Percentiles rank a stretch among this genome's conserved stretches.
These are phyloP conservation scores for Fusarium beomiforme DNA, from an alignment of 2,329 filamentous ascomycete species.

Conservation along the genomic window DNA sequence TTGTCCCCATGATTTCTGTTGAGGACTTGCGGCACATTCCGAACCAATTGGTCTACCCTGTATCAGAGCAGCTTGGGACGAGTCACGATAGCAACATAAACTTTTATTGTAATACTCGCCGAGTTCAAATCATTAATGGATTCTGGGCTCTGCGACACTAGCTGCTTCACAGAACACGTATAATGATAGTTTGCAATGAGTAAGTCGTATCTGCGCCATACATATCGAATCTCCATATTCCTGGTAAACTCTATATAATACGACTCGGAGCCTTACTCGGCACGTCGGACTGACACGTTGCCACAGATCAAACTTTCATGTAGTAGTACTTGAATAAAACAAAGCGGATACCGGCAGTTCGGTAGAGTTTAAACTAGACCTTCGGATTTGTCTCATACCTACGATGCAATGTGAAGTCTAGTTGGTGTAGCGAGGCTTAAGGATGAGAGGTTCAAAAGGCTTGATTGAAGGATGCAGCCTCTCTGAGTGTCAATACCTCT, in stretches of 20 bases:
- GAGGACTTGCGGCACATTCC: neutral
- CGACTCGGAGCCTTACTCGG: neutral
- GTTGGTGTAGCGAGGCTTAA: neutral
- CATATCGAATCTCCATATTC: neutral
- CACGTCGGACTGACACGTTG: neutral
- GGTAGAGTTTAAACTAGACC: neutral
- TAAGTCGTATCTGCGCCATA: neutral
- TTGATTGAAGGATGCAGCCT: neutral
- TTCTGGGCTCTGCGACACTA: neutral
- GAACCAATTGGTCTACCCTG: neutral
- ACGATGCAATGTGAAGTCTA: neutral
- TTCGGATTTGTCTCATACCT: neutral
- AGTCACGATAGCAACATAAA: neutral
- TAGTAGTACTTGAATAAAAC: neutral
- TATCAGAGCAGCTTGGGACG: neutral
- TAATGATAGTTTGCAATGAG: neutral
- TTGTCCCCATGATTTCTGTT: neutral
- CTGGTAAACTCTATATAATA: neutral
- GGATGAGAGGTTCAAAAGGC: neutral
- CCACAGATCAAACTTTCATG: neutral
- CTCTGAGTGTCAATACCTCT: accelerated
- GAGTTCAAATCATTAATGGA: neutral
- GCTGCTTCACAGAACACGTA: neutral
- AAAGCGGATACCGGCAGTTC: neutral
- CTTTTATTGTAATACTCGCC: neutral